A percentile compares a stretch with the other conserved stretches of the same genome.
Evolutionary conservation across 306 rosid genomes (phyloP).

Genomic region (Cucurbita moschata): DNA sequence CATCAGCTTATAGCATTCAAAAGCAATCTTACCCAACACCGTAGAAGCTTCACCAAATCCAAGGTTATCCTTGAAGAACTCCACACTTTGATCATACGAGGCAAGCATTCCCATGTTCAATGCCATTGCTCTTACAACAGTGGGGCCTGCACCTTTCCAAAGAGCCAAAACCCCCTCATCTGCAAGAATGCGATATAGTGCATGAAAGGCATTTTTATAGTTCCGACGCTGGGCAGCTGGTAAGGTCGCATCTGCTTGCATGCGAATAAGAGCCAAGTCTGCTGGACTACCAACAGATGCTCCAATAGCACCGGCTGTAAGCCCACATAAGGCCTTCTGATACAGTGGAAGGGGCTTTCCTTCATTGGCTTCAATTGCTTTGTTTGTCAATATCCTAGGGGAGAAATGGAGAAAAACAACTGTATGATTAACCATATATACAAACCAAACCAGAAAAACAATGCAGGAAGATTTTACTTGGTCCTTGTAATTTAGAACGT

Average conservation of each 20-base stretch:
- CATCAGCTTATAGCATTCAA: neutral
- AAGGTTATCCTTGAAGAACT: conserved; percentile 67
- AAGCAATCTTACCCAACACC: conserved; percentile 37
- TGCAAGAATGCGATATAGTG: conserved; percentile 50
- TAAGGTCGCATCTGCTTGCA: conserved; percentile 96
- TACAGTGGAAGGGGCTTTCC: conserved; percentile 95
- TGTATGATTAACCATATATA: too few species aligned
- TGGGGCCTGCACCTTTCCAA: conserved; percentile 77
- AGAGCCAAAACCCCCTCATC: conserved; percentile 62
- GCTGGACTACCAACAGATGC: conserved; percentile 88
- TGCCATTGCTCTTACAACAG: conserved; percentile 73
- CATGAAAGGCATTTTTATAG: conserved; percentile 87
- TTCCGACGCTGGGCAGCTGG: conserved; percentile 84
- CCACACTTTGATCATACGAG: conserved; percentile 89
- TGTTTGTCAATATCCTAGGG: conserved; percentile 56
- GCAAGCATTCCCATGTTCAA: conserved; percentile 95
- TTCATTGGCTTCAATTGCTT: conserved; percentile 90
- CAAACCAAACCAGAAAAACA: neutral
- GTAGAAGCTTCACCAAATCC: conserved; percentile 79
- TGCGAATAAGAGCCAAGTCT: conserved; percentile 89
- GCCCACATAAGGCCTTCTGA: conserved; percentile 93
- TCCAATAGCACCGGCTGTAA: conserved; percentile 98
- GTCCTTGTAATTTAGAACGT: neutral
- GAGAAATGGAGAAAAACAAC: neutral
- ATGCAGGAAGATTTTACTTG: neutral